Base-by-base conservation (phyloP, 805 yeast genomes). In the Ogataea philodendri region DNA sequence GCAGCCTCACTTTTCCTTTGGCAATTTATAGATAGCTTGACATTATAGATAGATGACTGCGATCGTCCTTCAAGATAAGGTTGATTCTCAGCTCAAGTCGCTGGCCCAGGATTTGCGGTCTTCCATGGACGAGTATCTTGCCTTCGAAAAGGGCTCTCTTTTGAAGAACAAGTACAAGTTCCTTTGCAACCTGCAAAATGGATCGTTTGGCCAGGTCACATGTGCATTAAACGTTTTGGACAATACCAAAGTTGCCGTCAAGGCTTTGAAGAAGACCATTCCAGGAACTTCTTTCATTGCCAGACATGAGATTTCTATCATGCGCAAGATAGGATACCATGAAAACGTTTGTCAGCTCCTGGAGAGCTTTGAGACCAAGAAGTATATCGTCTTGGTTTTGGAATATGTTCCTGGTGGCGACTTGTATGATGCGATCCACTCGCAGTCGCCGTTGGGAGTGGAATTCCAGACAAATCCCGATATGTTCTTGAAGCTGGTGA, bases 371-470 rank as follows among this genome's bases (percentile, higher is more conserved):
- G 81, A 78, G 48, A 71, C 82, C 9, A 58, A 63, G 5, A 60
- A 67, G 14, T 70, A 69, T 45, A 68, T 71, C 42, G 69, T 76
- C 14, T 52, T 83, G 46, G 81, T 80, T 10, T 64, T 83, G 51
- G 89, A 83, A 55, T 80, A 74, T 55, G 79, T 84, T 44, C 67
- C 72, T 24, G 66, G 70, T 31, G 88, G 88, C 21, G 89, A 82
- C 45, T 59, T 82, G 32, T 80, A 80, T 51, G 89, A 82, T 51
- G 66, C 71, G 36, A 62, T 72, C 32, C 63, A 59, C 38, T 48
- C 52, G 18, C 55, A 54, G 33, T 49, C 63, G 7, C 27, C 34
- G 7, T 27, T 52, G 22, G 66, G 60, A 7, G 15, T 49, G 19
- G 32, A 39, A 1, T 51, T 49, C 20, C 62, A 55, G 45, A 45